Percentiles rank a stretch among this genome's conserved stretches.
phyloP scores from a whole-genome alignment of 441 rosid genomes.

The Croton setiger region DNA sequence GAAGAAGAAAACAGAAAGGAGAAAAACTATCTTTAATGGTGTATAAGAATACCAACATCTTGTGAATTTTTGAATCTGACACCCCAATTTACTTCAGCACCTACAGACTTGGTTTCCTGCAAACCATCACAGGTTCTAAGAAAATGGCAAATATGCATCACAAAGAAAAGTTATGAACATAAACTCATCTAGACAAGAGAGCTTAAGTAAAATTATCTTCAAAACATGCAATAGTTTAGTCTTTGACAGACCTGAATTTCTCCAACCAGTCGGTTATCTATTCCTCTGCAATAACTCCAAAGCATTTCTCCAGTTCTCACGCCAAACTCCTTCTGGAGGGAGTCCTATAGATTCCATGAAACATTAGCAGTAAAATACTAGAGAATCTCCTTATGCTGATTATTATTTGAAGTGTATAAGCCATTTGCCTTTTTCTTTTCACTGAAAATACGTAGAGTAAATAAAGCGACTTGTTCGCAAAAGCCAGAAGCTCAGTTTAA shows the following conservation, averaged over 20 bases:
- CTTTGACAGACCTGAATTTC: conserved; percentile 59
- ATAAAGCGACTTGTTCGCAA: no score
- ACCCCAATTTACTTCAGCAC: conserved; percentile 98
- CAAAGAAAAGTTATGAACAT: conserved; percentile 10
- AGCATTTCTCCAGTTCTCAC: conserved; percentile 93
- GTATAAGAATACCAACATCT: conserved; percentile 53
- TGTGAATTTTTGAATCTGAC: conserved; percentile 77
- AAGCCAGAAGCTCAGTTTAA: no score
- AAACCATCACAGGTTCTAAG: conserved; percentile 21
- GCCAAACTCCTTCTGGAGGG: conserved; percentile 85
- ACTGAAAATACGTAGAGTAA: no score
- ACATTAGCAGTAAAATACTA: conserved; percentile 18
- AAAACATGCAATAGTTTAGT: neutral
- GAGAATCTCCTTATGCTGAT: conserved; percentile 6
- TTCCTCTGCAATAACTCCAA: conserved; percentile 90
- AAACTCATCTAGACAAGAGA: conserved; percentile 13
- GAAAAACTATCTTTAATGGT: conserved; percentile 16
- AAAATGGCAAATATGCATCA: conserved; percentile 4
- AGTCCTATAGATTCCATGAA: conserved; percentile 42
- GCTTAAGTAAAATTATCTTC: neutral
- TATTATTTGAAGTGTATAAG: conserved; percentile 9
- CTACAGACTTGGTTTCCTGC: conserved; percentile 92
- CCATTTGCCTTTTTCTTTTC: neutral
- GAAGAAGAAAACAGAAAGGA: conserved; percentile 6
- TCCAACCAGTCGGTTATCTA: conserved; percentile 75